These are phyloP conservation scores for Solanum acaule DNA, from an alignment of 257 asterid genomes.

Conservation along the genomic window DNA sequence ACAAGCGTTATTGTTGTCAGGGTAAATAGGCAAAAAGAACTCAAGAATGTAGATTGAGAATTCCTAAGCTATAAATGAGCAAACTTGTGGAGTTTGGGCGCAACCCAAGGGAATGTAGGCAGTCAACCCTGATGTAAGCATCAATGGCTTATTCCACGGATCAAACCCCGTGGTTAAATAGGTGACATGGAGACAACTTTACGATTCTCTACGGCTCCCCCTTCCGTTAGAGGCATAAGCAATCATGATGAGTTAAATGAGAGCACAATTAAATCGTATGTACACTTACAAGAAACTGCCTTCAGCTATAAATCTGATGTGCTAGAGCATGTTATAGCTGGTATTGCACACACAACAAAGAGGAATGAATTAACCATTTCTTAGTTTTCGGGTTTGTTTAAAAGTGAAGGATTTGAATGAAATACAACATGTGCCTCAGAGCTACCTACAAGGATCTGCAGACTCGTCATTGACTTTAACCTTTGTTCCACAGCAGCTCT, in stretches of 20 bases:
- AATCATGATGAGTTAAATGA: not conserved
- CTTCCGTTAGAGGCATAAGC: not conserved
- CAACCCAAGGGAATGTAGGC: not conserved
- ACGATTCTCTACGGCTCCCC: not conserved
- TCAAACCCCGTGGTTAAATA: not conserved
- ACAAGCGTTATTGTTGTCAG: not conserved
- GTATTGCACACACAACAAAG: not conserved
- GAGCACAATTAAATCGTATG: not conserved
- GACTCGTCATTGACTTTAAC: slow-evolving; percentile 29
- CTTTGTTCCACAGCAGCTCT: slow-evolving; percentile 47
- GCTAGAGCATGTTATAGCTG: not conserved
- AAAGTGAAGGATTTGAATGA: not conserved
- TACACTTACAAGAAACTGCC: not conserved
- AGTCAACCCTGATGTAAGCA: not conserved
- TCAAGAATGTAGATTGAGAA: not conserved
- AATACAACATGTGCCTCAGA: not conserved
- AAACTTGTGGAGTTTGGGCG: not conserved
- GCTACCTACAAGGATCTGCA: slow-evolving; percentile 11
- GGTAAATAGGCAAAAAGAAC: not conserved
- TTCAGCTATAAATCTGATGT: not conserved
- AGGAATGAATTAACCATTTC: not conserved
- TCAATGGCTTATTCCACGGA: not conserved
- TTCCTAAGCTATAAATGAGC: not conserved
- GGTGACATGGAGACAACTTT: not conserved
- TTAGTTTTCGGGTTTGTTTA: not conserved